Conservation (phyloP, 768 basidiomycete genomes). For the Boletus tylopilopsis region DNA sequence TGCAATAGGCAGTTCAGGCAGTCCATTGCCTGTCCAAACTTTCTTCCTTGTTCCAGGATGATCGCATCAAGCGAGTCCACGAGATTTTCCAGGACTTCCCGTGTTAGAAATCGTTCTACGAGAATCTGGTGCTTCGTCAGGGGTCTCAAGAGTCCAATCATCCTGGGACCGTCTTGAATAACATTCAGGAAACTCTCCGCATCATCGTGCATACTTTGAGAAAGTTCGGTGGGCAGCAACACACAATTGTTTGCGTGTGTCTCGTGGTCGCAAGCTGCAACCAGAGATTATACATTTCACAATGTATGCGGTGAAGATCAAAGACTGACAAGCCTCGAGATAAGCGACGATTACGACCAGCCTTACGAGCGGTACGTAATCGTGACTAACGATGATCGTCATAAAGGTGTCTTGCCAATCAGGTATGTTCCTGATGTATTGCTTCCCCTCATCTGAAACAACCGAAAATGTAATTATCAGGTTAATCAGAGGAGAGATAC, state of each 20-base stretch:
- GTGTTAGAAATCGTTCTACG: conserved; percentile 12
- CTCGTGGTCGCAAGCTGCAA: conserved; percentile 6
- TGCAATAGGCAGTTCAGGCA: conserved; percentile 15
- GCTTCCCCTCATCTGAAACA: conserved; percentile 16
- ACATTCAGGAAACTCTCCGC: conserved; percentile 11
- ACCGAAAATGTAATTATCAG: not conserved
- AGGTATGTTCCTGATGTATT: conserved; percentile 14
- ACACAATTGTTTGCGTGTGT: not conserved
- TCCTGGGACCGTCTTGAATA: conserved; percentile 16
- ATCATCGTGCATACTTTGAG: conserved; percentile 1
- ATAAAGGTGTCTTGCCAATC: conserved; percentile 10
- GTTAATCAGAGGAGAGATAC: not conserved
- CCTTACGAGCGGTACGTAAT: conserved; percentile 15
- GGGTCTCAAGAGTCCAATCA: conserved; percentile 18
- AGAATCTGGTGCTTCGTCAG: conserved; percentile 16
- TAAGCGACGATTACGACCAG: conserved; percentile 22
- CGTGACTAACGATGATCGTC: conserved; percentile 3
- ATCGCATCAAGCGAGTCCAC: conserved; percentile 13
- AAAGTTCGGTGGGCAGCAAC: not conserved
- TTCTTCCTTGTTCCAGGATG: not conserved
- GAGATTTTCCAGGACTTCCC: conserved; percentile 9
- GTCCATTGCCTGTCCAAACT: conserved; percentile 23
- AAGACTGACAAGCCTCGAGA: conserved; percentile 18
- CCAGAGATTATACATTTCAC: not conserved
- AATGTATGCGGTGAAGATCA: too few relatives aligned